These are phyloP conservation scores for Lodderomyces oxycetoniae DNA, from an alignment of 1,139 yeast genomes.

Conservation along the genomic window DNA sequence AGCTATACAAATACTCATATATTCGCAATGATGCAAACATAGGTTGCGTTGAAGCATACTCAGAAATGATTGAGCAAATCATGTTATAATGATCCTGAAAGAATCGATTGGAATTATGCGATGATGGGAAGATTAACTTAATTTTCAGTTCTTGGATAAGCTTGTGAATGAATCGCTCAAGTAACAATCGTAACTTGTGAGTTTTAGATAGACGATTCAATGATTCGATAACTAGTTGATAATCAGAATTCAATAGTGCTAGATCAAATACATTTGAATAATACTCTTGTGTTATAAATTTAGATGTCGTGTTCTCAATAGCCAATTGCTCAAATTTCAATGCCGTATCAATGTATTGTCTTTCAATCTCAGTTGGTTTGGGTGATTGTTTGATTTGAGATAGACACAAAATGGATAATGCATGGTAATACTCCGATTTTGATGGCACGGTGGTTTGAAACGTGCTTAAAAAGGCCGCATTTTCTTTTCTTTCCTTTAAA, in stretches of 20 bases:
- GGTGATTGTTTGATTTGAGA: constrained; percentile 15
- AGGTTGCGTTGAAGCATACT: constrained; percentile 34
- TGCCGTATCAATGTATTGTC: constrained; percentile 22
- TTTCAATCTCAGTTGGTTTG: constrained; percentile 11
- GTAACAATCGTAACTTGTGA: constrained; percentile 14
- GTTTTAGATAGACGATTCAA: constrained; percentile 21
- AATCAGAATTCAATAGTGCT: constrained; percentile 24
- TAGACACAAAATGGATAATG: constrained; percentile 28
- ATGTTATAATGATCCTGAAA: constrained; percentile 26
- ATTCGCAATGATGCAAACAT: constrained; percentile 39
- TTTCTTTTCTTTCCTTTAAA: constrained; percentile 15
- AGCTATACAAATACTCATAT: constrained; percentile 52
- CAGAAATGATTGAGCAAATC: constrained; percentile 37
- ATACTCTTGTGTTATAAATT: constrained; percentile 16
- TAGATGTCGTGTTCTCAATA: constrained; percentile 10
- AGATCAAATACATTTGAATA: constrained; percentile 30
- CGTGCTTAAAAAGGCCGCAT: constrained; percentile 20
- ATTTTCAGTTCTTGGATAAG: constrained; percentile 22
- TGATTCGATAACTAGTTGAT: constrained; percentile 23
- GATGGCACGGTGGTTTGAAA: constrained; percentile 14
- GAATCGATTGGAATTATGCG: constrained; percentile 14
- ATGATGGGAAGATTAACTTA: constrained; percentile 19
- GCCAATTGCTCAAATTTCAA: constrained; percentile 33
- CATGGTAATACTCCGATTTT: constrained; percentile 32
- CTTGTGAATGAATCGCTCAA: constrained; percentile 23